Evolutionary conservation across 1,284 basidiomycete genomes (phyloP), one percentile per base, ranked within the genome.

Genomic region (Papiliotrema flavescens): DNA sequence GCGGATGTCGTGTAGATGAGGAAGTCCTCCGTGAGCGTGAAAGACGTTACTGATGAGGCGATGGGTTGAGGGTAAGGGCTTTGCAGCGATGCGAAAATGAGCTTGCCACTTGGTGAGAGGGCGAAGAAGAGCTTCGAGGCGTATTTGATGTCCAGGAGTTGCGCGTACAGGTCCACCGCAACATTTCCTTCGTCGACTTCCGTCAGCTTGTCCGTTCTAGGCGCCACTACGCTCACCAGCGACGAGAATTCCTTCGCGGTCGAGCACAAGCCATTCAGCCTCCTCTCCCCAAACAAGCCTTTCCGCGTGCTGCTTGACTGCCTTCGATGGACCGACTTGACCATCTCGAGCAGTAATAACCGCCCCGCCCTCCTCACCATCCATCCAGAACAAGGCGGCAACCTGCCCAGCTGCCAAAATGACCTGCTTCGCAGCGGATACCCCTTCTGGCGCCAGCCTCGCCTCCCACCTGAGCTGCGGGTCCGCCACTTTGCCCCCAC

Each of bases 1-100:
- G 89, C 78, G 4, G 84, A 85, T 0, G 90, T 92, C 1, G 90
- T 93, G 78, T 85, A 96, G 44, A 96, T 86, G 34, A 97, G 77
- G 70, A 92, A 93, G 15, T 84, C 83, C 7, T 87, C 84, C 0
- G 89, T 85, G n/a, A 89, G 62, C 0, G 83, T 82, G 75, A 94
- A 91, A 0, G 94, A 97, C 22, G 85, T 94, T 20, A 80, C 85
- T 56, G 85, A 86, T 2, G 80, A 76, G 1, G 87, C 83, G 2
- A 82, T 57, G 14, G 65, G 48, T 11, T 60, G 26, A 75, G 60
- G 60, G 69, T 0, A 56, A 20, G 0, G 48, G 44, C 22, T 60
- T 39, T 34, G 53, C 57, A 73, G 66, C 3, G 80, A 75, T 42
- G 82, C 79, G 56, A 82, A 81, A 2, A 62, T 51, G 7, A 93